Percentiles rank a stretch among this genome's conserved stretches.
Evolutionary conservation across 2,329 filamentous ascomycete species (phyloP).

Genomic region (Hypocreales sp.): DNA sequence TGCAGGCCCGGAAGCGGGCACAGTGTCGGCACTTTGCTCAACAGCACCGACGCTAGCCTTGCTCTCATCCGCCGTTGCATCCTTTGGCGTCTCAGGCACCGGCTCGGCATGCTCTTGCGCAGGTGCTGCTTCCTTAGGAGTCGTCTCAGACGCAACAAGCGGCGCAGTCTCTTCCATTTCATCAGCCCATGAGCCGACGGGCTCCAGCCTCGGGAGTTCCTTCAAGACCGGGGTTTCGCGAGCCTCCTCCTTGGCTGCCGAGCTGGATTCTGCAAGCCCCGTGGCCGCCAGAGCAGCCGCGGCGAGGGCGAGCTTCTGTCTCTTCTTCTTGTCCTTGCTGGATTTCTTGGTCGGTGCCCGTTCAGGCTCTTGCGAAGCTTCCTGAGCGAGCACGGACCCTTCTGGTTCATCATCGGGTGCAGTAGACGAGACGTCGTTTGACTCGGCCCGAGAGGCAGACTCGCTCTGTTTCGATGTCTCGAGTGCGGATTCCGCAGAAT

Average conservation of each 20-base stretch:
- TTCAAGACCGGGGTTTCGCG: too few relatives aligned
- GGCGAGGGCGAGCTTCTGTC: slow-evolving; percentile 14
- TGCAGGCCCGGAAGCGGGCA: too few relatives aligned
- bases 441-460: background rate
- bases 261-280: background rate
- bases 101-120: too few relatives aligned
- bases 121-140: too few relatives aligned
- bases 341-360: slow-evolving; percentile 9
- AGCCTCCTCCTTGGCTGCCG: slow-evolving; percentile 1
- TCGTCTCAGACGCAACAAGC: too few relatives aligned
- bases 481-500: background rate
- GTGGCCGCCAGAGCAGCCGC: slow-evolving; percentile 3
- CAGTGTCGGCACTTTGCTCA: too few relatives aligned
- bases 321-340: slow-evolving; percentile 21
- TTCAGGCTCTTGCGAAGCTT: slow-evolving; percentile 3
- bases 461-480: background rate
- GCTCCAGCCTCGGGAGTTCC: too few relatives aligned
- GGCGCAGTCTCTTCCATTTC: too few relatives aligned
- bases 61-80: too few relatives aligned
- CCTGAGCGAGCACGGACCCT: slow-evolving; percentile 1
- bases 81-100: too few relatives aligned
- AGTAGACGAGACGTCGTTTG: background rate
- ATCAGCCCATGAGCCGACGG: too few relatives aligned
- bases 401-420: background rate
- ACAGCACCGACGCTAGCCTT: too few relatives aligned